phyloP scores from a whole-genome alignment of 1,284 basidiomycete species.

The Dichomitus squalens region DNA sequence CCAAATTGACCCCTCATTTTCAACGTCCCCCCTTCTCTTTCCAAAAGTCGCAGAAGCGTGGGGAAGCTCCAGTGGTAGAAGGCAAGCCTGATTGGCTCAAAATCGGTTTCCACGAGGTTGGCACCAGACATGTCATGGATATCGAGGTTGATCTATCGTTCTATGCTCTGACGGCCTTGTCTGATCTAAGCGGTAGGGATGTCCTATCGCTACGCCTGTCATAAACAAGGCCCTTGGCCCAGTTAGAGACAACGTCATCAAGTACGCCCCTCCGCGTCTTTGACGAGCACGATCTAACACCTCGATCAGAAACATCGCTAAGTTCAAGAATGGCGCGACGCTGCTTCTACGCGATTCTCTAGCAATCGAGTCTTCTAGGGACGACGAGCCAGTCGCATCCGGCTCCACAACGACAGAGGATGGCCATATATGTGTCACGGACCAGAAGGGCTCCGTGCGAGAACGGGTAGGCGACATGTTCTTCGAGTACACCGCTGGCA shows the following conservation, averaged over 20 bases:
- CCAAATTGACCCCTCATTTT: conserved; percentile 98
- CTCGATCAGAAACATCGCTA: conserved; percentile 68
- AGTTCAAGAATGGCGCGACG: conserved; percentile 90
- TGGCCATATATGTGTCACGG: conserved; percentile 78
- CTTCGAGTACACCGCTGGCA: conserved; percentile 88
- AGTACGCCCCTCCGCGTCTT: conserved; percentile 45
- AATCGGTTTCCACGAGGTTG: conserved; percentile 91
- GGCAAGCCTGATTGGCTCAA: conserved; percentile 65
- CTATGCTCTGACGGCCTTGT: background rate
- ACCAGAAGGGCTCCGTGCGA: conserved; percentile 81
- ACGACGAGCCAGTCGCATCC: background rate
- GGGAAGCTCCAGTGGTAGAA: conserved; percentile 27
- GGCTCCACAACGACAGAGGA: conserved; percentile 31
- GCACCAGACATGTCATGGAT: conserved; percentile 80
- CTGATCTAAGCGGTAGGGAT: conserved; percentile 60
- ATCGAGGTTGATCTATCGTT: conserved; percentile 76
- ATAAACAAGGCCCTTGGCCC: conserved; percentile 73
- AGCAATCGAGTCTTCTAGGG: conserved; percentile 21
- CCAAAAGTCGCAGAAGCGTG: conserved; percentile 35
- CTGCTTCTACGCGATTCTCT: conserved; percentile 91
- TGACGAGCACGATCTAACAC: background rate
- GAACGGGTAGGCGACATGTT: conserved; percentile 82
- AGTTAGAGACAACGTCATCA: conserved; percentile 69
- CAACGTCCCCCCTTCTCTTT: conserved; percentile 72
- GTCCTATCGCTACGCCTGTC: conserved; percentile 86